These are phyloP conservation scores for Colletotrichum sojae DNA, from an alignment of 2,329 filamentous ascomycete species.

Conservation along the genomic window DNA sequence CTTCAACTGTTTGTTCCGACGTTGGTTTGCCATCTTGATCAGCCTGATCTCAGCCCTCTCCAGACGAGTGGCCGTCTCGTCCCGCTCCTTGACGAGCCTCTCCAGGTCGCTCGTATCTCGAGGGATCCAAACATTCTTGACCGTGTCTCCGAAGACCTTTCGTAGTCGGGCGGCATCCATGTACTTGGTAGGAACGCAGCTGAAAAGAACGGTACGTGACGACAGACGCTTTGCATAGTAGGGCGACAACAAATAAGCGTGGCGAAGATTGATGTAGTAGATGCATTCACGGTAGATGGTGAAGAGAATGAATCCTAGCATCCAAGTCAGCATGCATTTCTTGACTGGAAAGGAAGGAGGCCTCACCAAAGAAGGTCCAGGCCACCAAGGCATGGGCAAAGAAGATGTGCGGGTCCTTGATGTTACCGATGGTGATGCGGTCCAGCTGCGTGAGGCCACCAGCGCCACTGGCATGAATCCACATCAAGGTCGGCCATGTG, in stretches of 20 bases:
- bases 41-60: constrained; percentile 88
- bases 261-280: constrained; percentile 93
- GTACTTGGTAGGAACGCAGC: constrained; percentile 84
- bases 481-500: constrained; percentile 88
- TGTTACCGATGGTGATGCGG: constrained; percentile 68
- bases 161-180: constrained; percentile 80
- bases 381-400: constrained; percentile 87
- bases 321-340: not conserved
- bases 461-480: constrained; percentile 87
- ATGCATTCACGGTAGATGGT: constrained; percentile 91
- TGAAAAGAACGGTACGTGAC: constrained; percentile 92
- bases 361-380: constrained; percentile 80
- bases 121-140: constrained; percentile 88
- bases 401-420: constrained; percentile 73
- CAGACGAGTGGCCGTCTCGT: constrained; percentile 81
- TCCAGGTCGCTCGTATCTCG: constrained; percentile 82
- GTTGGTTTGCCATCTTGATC: constrained; percentile 77
- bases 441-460: constrained; percentile 73
- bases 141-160: constrained; percentile 82
- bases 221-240: constrained; percentile 88
- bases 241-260: constrained; percentile 92
- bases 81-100: constrained; percentile 81
- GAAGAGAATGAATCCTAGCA: constrained; percentile 80
- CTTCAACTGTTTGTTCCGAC: constrained; percentile 42
- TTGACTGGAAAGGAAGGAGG: not conserved